Evolutionary conservation across 2,329 filamentous ascomycete genomes (phyloP), one percentile per base, ranked within the genome.

Genomic region (Microdochium nivale): DNA sequence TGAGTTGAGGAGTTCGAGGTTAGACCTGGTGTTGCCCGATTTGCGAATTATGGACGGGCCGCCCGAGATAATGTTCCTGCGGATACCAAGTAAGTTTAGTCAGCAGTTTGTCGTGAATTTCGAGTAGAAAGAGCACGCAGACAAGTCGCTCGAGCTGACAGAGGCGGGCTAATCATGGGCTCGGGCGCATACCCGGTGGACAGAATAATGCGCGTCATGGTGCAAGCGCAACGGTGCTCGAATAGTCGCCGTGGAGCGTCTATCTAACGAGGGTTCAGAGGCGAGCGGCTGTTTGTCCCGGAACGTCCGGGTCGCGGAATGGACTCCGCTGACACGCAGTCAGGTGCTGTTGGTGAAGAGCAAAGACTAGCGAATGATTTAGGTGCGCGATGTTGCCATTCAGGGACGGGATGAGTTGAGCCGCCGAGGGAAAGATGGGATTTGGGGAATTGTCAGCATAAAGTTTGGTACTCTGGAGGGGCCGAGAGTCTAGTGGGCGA

Each of bases 1-100:
- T 2, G 90, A 89, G 63, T 90, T 91, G 57, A 90, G 87, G 60
- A 99, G 81, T 70, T 99, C 94, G 60, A 91, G 84, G 67, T 97
- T 97, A 51, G 92, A 96, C 66, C 91, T 90, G 65, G 84, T 84
- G 58, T 82, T 81, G 54, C 84, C 79, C 16, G 86, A 83, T 62
- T 88, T 88, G 56, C 89, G 85, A 67, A 96, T 86, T 56, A 96
- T 86, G 48, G 90, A 89, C 52, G 88, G 87, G 52, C 88, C 88
- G 56, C 83, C 84, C 61, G 86, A 86, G 79, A 95, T 89, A 67
- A 95, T 87, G 74, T 95, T 96, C 64, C 79, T 82, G 60, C 47
- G 53, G 10, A 19, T 44, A 5, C 16, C 10, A 24, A 33, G 33
- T 47, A 16, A 48, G 5, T 25, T 25, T n/a, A 21, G 47, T 59